Evolutionary conservation across 2,329 filamentous ascomycete genomes (phyloP), one percentile per base, ranked within the genome.

Genomic region (Trichoderma polysporum): DNA sequence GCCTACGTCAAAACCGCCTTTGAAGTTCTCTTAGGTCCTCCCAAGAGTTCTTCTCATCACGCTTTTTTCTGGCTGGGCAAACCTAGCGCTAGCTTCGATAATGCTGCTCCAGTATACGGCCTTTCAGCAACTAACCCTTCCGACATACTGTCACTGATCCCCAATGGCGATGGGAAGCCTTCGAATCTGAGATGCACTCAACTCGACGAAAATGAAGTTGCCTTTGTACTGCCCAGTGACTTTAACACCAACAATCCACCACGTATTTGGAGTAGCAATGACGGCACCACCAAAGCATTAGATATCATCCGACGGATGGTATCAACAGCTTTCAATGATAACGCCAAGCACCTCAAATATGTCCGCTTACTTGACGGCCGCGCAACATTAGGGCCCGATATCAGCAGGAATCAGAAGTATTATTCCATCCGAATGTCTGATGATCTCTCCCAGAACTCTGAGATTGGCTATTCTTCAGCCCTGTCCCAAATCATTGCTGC

Each of bases 11-110:
- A 59, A 31, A 70, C 71, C 0, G 71, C 73, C 0, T 68, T 74
- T 6, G 73, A 77, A 3, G 71, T 77, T 5, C 45, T 78, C 4
- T 56, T 73, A 2, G 74, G 74, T 1, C 63, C 13, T 1, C 64
- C 68, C 0, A 17, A 25, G 12, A 29, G 25, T 2, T 3, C 31
- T 5, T 61, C 61, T 41, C 59, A 59, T 19, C 70, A 73, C 47
- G 57, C 64, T 8, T 19, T 73, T 5, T 70, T 73, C 15, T 56
- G 57, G 4, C 50, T 76, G 0, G 39, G 58, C 22, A 29, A 25
- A 17, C 9, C 5, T 5, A 8, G 12, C 2, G n/a, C 22, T 27
- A 58, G 58, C 25, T n/a, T 5, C 4, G 3, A 12, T 3, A 31
- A 15, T 17, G 33, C 31, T 13, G 15, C 56, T 17, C n/a, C 22